Percentiles rank a stretch among this genome's conserved stretches.
phyloP scores from a whole-genome alignment of 2,329 filamentous ascomycete genomes.

The Cercospora janseana region DNA sequence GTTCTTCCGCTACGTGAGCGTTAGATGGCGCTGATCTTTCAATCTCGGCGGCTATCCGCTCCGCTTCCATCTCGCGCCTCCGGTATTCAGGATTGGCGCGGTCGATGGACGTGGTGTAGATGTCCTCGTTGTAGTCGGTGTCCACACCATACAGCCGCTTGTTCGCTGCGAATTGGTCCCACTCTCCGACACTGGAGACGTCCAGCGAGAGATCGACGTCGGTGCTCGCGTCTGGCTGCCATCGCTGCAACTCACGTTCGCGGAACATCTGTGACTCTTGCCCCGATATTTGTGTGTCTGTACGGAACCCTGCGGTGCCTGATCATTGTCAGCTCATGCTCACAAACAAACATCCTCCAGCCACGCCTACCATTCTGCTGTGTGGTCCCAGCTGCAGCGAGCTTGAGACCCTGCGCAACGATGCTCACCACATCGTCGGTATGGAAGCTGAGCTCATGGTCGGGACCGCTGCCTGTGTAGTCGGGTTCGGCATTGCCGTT shows the following conservation, averaged over 20 bases:
- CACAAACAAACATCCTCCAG: not conserved
- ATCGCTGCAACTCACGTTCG: slow-evolving; percentile 76
- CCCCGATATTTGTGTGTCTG: slow-evolving; percentile 84
- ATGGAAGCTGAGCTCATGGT: slow-evolving; percentile 59
- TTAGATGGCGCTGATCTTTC: slow-evolving; percentile 72
- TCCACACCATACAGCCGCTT: slow-evolving; percentile 82
- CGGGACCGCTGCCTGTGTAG: slow-evolving; percentile 48
- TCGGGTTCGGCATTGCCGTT: slow-evolving; percentile 47
- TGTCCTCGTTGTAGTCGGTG: slow-evolving; percentile 88
- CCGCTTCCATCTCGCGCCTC: slow-evolving; percentile 73
- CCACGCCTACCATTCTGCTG: slow-evolving; percentile 57
- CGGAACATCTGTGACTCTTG: slow-evolving; percentile 53
- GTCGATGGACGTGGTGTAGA: slow-evolving; percentile 91
- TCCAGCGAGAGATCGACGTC: slow-evolving; percentile 63
- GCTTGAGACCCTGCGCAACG: slow-evolving; percentile 53
- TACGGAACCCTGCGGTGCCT: slow-evolving; percentile 73
- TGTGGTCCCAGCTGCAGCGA: slow-evolving; percentile 51
- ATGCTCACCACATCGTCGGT: slow-evolving; percentile 60
- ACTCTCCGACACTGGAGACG: slow-evolving; percentile 47
- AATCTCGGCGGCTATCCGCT: slow-evolving; percentile 84
- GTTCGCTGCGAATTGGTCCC: slow-evolving; percentile 95
- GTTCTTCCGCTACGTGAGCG: slow-evolving; percentile 82
- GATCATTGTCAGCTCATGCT: slow-evolving; percentile 20
- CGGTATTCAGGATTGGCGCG: slow-evolving; percentile 78
- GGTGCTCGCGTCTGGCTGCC: slow-evolving; percentile 64